These are phyloP conservation scores for Nicotiana otophora DNA, from an alignment of 257 asterid species.

Conservation along the genomic window DNA sequence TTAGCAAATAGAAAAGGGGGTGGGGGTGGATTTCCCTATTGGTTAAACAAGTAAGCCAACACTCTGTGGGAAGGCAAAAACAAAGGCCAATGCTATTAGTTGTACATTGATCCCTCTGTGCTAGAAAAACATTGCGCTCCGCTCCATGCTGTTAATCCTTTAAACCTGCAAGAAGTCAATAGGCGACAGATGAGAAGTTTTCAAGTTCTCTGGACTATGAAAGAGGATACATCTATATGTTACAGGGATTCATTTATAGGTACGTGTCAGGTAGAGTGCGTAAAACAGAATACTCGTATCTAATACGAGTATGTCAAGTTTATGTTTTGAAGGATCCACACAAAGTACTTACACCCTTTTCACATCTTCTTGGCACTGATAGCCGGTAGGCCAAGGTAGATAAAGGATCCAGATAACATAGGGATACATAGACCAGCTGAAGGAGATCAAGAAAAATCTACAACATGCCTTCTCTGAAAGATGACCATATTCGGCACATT, in stretches of 20 bases:
- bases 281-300: background rate
- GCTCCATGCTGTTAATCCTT: background rate
- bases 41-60: background rate
- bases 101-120: background rate
- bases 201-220: background rate
- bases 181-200: background rate
- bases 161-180: slow-evolving; percentile 5
- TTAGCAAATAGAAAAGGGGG: background rate
- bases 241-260: background rate
- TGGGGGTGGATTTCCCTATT: background rate
- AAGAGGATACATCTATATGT: background rate
- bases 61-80: background rate
- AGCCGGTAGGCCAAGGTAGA: background rate
- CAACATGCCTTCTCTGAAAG: no score
- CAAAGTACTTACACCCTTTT: background rate
- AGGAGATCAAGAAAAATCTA: no score
- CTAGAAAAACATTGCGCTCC: background rate
- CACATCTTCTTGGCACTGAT: background rate
- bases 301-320: background rate
- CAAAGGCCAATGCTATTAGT: background rate
- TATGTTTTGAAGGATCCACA: background rate
- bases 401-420: no score
- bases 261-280: background rate
- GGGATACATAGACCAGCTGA: no score
- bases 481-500: no score